Conservation (phyloP, 208 protist genomes). For the Crithidia thermophila region DNA sequence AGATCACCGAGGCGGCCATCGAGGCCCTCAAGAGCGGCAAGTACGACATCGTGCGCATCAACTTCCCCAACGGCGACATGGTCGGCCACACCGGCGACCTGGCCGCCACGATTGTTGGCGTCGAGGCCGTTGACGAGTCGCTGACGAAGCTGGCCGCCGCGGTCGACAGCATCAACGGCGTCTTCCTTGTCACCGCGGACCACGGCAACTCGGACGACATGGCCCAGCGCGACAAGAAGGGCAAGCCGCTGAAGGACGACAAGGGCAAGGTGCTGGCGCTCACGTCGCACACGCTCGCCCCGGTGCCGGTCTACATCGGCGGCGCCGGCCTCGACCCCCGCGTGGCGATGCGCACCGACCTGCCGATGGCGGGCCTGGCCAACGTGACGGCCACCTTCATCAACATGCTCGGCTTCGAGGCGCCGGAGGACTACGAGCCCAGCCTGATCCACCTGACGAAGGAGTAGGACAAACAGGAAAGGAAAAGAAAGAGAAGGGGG, state of each 20-base stretch:
- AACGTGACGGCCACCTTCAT: conserved; percentile 96
- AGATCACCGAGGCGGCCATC: conserved; percentile 91
- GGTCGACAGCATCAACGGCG: conserved; percentile 86
- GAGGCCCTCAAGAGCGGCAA: conserved; percentile 90
- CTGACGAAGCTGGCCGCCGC: conserved; percentile 79
- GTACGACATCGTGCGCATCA: conserved; percentile 94
- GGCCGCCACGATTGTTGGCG: conserved; percentile 66
- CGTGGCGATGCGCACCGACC: conserved; percentile 85
- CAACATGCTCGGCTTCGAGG: conserved; percentile 93
- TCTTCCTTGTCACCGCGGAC: conserved; percentile 94
- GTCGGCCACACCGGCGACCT: conserved; percentile 96
- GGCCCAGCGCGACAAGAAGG: conserved; percentile 94
- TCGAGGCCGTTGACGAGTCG: conserved; percentile 90
- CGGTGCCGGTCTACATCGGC: conserved; percentile 93
- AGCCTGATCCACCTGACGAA: conserved; percentile 69
- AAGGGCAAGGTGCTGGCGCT: conserved; percentile 82
- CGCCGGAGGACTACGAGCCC: conserved; percentile 89
- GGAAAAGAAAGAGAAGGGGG: not conserved
- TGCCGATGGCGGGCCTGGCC: conserved; percentile 86
- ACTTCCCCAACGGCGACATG: conserved; percentile 97
- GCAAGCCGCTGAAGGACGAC: conserved; percentile 71
- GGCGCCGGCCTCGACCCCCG: conserved; percentile 81
- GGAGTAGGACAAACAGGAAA: not conserved
- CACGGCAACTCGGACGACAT: conserved; percentile 97
- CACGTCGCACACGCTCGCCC: conserved; percentile 94